Evolutionary conservation across 495 filamentous ascomycete species (phyloP).

Genomic region (Rhizodiscina lignyota): DNA sequence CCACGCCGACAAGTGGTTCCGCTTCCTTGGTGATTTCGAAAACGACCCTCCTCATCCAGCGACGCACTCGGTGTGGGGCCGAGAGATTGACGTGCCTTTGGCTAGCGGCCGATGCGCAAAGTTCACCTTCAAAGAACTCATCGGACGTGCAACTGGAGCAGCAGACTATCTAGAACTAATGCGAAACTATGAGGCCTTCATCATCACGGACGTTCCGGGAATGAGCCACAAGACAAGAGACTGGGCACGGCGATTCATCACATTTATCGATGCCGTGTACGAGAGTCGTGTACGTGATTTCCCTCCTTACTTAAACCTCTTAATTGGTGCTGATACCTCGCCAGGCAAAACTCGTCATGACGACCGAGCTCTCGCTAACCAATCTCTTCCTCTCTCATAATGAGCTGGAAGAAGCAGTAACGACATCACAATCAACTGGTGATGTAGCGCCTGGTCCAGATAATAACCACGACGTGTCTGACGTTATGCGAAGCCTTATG

Average conservation of each 20-base stretch:
- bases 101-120: constrained; percentile 77
- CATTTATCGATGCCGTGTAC: constrained; percentile 92
- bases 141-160: constrained; percentile 71
- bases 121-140: constrained; percentile 82
- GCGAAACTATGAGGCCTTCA: constrained; percentile 78
- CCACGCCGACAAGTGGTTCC: constrained; percentile 89
- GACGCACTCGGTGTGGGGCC: constrained; percentile 82
- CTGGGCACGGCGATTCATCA: constrained; percentile 84
- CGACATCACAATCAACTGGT: constrained; percentile 18
- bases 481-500: constrained; percentile 81
- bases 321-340: constrained; percentile 14
- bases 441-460: constrained; percentile 18
- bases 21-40: constrained; percentile 72
- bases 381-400: constrained; percentile 77
- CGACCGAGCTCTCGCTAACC: constrained; percentile 64
- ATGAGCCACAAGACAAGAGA: constrained; percentile 83
- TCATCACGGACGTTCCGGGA: constrained; percentile 77
- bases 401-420: constrained; percentile 45
- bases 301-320: not conserved
- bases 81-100: constrained; percentile 69
- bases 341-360: constrained; percentile 87
- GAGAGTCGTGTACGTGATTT: constrained; percentile 39
- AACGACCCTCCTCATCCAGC: constrained; percentile 59
- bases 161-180: constrained; percentile 93
- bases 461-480: constrained; percentile 47